Conservation (phyloP, 2,329 filamentous ascomycete genomes). For the Ophiostoma quercus region DNA sequence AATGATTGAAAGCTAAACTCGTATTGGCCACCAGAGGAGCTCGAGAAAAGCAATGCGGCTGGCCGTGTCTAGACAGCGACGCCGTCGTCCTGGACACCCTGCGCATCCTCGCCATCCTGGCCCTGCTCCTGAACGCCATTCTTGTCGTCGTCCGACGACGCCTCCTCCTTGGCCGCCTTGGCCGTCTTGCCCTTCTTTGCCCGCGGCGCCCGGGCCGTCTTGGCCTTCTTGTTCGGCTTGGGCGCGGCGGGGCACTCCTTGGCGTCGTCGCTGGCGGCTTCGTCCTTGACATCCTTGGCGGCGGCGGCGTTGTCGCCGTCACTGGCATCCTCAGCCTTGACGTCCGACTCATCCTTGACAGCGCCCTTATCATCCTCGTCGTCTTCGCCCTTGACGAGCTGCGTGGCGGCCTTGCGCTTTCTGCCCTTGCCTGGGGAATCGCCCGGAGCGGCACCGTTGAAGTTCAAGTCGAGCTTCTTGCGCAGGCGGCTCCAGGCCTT, state of each 20-base stretch:
- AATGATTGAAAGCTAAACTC: background rate
- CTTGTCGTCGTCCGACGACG: background rate
- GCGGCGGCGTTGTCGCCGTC: background rate
- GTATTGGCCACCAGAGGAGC: background rate
- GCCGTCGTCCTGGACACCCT: background rate
- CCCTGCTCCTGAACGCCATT: background rate
- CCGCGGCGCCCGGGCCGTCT: background rate
- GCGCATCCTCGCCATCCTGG: too few species aligned
- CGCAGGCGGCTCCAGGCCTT: conserved; percentile 12
- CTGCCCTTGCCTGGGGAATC: background rate
- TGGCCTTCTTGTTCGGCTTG: conserved; percentile 8
- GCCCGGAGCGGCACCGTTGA: background rate
- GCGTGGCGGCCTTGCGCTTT: background rate
- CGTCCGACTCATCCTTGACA: background rate
- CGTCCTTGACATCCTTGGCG: background rate
- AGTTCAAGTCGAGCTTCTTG: conserved; percentile 19
- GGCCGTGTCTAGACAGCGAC: background rate
- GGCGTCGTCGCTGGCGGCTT: background rate
- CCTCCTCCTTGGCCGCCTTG: background rate
- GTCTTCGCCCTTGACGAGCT: background rate
- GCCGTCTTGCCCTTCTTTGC: background rate
- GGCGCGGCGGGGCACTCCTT: background rate
- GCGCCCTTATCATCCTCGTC: background rate
- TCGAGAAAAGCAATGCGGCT: background rate
- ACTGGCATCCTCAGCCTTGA: background rate